Percentiles rank a stretch among this genome's conserved stretches.
Evolutionary conservation across 2,329 filamentous ascomycete species (phyloP).

Genomic region (Colletotrichum chlorophyti): DNA sequence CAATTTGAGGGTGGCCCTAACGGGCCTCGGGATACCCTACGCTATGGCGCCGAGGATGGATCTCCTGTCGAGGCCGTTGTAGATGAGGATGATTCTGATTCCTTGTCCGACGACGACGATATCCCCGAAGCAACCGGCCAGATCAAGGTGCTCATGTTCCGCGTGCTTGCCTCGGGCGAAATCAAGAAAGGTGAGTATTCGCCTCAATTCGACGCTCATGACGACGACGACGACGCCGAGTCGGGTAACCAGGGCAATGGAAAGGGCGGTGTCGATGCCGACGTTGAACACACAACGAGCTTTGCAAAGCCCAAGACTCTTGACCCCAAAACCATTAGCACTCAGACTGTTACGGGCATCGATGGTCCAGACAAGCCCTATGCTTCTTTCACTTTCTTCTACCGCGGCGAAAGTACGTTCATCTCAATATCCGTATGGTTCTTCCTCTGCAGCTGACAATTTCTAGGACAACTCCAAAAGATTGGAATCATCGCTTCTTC

Average conservation of each 20-base stretch:
- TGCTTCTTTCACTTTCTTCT: conserved; percentile 97
- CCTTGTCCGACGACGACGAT: conserved; percentile 80
- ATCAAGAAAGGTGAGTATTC: conserved; percentile 99
- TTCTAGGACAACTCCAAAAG: conserved; percentile 87
- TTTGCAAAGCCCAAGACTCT: conserved; percentile 96
- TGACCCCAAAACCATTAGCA: conserved; percentile 97
- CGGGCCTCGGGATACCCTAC: conserved; percentile 64
- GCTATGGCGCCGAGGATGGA: conserved; percentile 80
- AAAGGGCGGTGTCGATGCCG: conserved; percentile 72
- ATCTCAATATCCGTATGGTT: neutral
- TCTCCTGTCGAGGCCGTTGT: conserved; percentile 74
- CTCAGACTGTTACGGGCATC: conserved; percentile 98
- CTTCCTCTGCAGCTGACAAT: neutral
- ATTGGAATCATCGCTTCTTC: conserved; percentile 84
- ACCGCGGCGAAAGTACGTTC: conserved; percentile 87
- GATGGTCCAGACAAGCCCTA: conserved; percentile 96
- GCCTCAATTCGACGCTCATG: conserved; percentile 95
- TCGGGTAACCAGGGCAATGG: conserved; percentile 57
- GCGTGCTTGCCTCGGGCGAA: conserved; percentile 92
- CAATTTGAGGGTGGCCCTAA: conserved; percentile 51
- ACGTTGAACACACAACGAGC: conserved; percentile 95
- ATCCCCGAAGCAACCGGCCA: conserved; percentile 94
- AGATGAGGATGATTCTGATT: conserved; percentile 78
- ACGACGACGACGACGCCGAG: conserved; percentile 80
- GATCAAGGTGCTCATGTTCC: conserved; percentile 97